Percentiles rank a stretch among this genome's conserved stretches.
Evolutionary conservation across 2,329 filamentous ascomycete species (phyloP).

Genomic region (Chaetothyriales sp.): DNA sequence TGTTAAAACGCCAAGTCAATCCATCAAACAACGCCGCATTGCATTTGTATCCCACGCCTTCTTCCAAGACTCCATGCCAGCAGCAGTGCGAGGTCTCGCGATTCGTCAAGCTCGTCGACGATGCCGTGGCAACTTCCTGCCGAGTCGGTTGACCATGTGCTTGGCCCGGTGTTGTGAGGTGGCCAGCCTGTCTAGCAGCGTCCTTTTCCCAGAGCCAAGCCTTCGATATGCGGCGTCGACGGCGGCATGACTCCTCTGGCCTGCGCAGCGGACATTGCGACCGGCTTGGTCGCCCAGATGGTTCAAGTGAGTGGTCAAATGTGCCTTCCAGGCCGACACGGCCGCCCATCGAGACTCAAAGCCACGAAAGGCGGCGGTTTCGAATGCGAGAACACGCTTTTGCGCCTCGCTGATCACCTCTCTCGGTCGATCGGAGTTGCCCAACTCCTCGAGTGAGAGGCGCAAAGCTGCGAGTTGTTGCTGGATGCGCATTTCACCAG

Average conservation of each 20-base stretch:
- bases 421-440: not conserved
- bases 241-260: not conserved
- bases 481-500: no score
- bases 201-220: not conserved
- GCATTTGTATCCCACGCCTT: not conserved
- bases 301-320: not conserved
- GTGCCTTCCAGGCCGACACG: not conserved
- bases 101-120: not conserved
- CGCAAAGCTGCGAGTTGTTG: no score
- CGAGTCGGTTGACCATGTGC: constrained; percentile 4
- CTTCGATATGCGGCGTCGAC: not conserved
- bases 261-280: not conserved
- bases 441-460: no score
- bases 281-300: not conserved
- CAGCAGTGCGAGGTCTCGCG: not conserved
- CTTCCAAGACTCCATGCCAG: not conserved
- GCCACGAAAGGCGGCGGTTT: not conserved
- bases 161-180: constrained; percentile 9
- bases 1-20: not conserved
- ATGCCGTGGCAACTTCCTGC: not conserved
- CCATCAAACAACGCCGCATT: not conserved
- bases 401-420: not conserved
- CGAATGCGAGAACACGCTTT: not conserved
- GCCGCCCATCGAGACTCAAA: not conserved
- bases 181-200: constrained; percentile 4